Base-by-base conservation (phyloP, 2,329 filamentous ascomycete genomes). In the Diaporthe batatas region DNA sequence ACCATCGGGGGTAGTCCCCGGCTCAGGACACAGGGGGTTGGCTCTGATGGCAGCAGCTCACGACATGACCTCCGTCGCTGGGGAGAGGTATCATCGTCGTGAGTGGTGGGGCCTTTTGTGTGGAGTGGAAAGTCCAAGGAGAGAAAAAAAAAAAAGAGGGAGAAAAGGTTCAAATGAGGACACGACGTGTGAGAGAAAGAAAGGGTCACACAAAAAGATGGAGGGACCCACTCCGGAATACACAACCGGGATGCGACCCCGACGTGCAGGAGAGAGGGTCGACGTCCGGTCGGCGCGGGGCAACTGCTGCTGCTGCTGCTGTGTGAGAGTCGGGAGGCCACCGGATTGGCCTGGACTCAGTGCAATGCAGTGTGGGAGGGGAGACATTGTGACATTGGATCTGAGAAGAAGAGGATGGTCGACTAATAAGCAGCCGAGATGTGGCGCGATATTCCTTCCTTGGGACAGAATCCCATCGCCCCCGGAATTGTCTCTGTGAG, bases 321-420 rank as follows among this genome's bases (percentile, higher is more conserved):
- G 55, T 62, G 68, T 54, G 55, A 62, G 68, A 54, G 62, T 54
- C 68, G 55, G 68, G 55, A 70, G 32, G 44, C 12, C 29, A 29
- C 25, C 16, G 34, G 68, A 70, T 62, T 62, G 68, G 68, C 18
- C 55, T 70, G 55, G 68, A 70, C 54, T 54, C 68, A 62, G 36
- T 29, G 29, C 68, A 62, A 25, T 29, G 29, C 29, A 29, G 42
- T 16, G 42, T 42, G 42, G 42, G 42, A 12, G 6, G 42, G 42
- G 16, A 21, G 42, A 42, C 12, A 42, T 3, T 14, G 39, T n/a
- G n/a, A n/a, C n/a, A n/a, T 44, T 44, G 42, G n/a, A 44, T 49
- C 21, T 58, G 25, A 21, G 21, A 32, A n/a, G 29, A 10, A 32
- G 57, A 29, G 29, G 55, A n/a, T n/a, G n/a, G n/a, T n/a, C n/a